phyloP scores from a whole-genome alignment of 495 filamentous ascomycete genomes.

The Amniculicola lignicola region DNA sequence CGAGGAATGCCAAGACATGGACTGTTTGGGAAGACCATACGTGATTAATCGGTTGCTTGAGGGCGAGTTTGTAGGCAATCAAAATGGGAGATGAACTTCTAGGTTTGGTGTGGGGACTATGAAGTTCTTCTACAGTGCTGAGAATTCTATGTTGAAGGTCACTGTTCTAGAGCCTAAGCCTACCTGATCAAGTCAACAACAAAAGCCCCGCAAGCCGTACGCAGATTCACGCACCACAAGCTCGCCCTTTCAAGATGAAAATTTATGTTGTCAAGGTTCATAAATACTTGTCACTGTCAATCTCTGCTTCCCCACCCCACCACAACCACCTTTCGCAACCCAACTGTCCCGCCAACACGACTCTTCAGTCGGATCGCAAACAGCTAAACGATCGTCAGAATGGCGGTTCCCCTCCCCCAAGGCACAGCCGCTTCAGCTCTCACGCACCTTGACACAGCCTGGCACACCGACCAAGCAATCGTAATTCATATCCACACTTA shows the following conservation, averaged over 20 bases:
- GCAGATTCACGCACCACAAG: neutral
- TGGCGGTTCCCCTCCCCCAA: neutral
- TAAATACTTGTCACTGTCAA: neutral
- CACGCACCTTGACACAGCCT: slow-evolving; percentile 85
- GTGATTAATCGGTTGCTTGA: no score
- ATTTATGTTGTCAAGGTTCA: neutral
- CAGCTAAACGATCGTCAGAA: neutral
- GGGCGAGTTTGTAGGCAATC: no score
- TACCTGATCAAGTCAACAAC: no score
- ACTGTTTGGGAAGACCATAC: no score
- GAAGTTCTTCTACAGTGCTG: no score
- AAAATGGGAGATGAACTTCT: no score
- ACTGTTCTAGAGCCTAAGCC: no score
- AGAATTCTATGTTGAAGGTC: no score
- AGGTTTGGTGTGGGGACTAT: no score
- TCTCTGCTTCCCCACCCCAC: neutral
- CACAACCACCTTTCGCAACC: neutral
- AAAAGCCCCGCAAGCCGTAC: no score
- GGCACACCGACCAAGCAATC: slow-evolving; percentile 95
- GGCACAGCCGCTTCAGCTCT: slow-evolving; percentile 43
- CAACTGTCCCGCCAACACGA: no score
- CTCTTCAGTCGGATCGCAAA: neutral
- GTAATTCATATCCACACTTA: neutral
- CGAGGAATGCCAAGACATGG: no score
- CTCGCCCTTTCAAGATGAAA: neutral